Evolutionary conservation across 2,329 filamentous ascomycete genomes (phyloP).

Genomic region (Aspergillus fumigatiaffinis): DNA sequence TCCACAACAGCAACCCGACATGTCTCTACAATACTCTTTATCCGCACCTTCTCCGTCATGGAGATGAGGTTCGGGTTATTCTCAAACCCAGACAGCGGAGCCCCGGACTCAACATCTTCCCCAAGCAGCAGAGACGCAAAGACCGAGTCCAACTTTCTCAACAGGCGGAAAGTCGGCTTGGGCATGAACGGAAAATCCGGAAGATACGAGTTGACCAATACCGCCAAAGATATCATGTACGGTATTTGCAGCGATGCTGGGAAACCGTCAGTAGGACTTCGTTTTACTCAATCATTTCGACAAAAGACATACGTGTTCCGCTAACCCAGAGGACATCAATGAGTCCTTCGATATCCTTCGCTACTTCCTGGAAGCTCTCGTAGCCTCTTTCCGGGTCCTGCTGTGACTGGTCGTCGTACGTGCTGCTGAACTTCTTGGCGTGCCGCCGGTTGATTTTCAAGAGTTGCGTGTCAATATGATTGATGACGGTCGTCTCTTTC

Average conservation of each 20-base stretch:
- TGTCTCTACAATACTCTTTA: constrained; percentile 74
- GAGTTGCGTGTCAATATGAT: constrained; percentile 53
- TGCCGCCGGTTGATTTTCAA: constrained; percentile 50
- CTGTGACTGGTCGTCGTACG: constrained; percentile 23
- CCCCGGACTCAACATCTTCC: constrained; percentile 61
- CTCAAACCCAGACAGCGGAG: constrained; percentile 67
- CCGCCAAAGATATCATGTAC: constrained; percentile 74
- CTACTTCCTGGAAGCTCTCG: constrained; percentile 64
- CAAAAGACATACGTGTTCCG: constrained; percentile 68
- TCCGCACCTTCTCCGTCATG: constrained; percentile 83
- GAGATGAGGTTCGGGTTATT: constrained; percentile 53
- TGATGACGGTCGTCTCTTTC: constrained; percentile 57
- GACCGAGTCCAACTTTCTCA: constrained; percentile 77
- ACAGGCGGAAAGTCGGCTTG: constrained; percentile 63
- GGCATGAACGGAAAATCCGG: constrained; percentile 67
- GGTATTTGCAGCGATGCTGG: constrained; percentile 75
- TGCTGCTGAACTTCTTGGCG: constrained; percentile 47
- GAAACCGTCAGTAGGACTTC: neutral
- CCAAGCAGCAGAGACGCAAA: constrained; percentile 73
- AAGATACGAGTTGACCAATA: constrained; percentile 68
- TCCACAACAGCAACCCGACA: constrained; percentile 69
- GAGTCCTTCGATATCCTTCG: constrained; percentile 67
- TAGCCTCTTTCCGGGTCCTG: constrained; percentile 48
- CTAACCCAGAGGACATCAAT: constrained; percentile 82
- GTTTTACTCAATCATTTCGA: no score